Conservation (phyloP, 1,284 basidiomycete species). For the Moesziomyces antarcticus region DNA sequence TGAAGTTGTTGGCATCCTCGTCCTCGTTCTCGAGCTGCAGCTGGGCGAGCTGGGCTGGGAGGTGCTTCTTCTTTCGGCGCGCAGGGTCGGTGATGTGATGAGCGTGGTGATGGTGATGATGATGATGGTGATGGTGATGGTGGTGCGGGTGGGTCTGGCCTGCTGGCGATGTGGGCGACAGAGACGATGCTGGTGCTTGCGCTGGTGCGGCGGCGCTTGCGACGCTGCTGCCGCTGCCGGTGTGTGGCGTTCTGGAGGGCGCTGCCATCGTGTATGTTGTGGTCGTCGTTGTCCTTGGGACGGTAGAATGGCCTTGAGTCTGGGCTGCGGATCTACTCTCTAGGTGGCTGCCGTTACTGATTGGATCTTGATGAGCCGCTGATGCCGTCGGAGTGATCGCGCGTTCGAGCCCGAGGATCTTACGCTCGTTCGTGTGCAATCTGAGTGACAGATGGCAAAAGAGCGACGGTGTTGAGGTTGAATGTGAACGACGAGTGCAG, state of each 20-base stretch:
- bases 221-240: slow-evolving; percentile 39
- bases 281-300: not conserved
- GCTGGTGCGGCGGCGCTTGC: slow-evolving; percentile 16
- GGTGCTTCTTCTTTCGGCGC: slow-evolving; percentile 51
- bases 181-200: slow-evolving; percentile 1
- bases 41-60: slow-evolving; percentile 46
- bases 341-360: too few relatives aligned
- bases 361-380: too few relatives aligned
- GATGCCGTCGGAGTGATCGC: too few relatives aligned
- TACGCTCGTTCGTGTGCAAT: too few relatives aligned
- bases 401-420: too few relatives aligned
- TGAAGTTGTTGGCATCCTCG: slow-evolving; percentile 35
- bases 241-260: slow-evolving; percentile 17
- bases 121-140: slow-evolving; percentile 44
- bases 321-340: not conserved
- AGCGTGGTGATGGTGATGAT: slow-evolving; percentile 46
- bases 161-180: slow-evolving; percentile 6
- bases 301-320: not conserved
- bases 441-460: too few relatives aligned
- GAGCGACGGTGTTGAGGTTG: too few relatives aligned
- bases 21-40: slow-evolving; percentile 50
- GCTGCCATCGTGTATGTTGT: slow-evolving; percentile 7
- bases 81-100: slow-evolving; percentile 50
- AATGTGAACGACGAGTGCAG: too few relatives aligned
- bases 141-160: slow-evolving; percentile 10